A percentile compares a stretch with the other conserved stretches of the same genome.
Conservation (phyloP, 768 basidiomycete genomes). For the Leccinum fibrillosum region DNA sequence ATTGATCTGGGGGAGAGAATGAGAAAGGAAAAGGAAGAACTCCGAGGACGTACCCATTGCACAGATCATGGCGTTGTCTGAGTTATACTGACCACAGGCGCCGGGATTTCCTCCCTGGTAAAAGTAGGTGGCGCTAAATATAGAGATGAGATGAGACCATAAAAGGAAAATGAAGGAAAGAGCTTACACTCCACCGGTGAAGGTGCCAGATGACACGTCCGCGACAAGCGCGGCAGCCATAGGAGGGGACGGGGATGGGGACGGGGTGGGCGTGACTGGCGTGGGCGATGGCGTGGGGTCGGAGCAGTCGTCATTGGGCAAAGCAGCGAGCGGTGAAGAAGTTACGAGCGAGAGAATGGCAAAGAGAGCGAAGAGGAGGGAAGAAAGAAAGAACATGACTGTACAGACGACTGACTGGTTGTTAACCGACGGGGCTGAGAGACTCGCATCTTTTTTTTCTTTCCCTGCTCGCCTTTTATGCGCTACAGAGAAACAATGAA, state of each 20-base stretch:
- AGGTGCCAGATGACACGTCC: slow-evolving; percentile 25
- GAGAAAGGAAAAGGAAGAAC: background rate
- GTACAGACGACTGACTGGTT: background rate
- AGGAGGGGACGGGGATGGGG: background rate
- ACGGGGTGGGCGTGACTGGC: background rate
- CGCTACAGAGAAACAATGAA: background rate
- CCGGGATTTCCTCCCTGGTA: slow-evolving; percentile 72
- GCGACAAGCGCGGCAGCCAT: background rate
- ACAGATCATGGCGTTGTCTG: slow-evolving; percentile 56
- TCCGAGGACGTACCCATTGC: slow-evolving; percentile 52
- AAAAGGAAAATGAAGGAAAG: background rate
- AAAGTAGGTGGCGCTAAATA: slow-evolving; percentile 58
- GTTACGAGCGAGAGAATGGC: slow-evolving; percentile 56
- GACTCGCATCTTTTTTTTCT: background rate
- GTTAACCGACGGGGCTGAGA: background rate
- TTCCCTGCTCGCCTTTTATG: background rate
- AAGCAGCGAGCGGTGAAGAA: slow-evolving; percentile 30
- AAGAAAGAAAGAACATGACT: slow-evolving; percentile 32
- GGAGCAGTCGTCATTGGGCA: background rate
- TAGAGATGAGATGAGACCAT: background rate
- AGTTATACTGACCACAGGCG: slow-evolving; percentile 66
- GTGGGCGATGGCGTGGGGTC: background rate
- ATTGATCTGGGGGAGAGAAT: slow-evolving; percentile 38
- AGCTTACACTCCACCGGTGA: slow-evolving; percentile 44
- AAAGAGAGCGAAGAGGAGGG: slow-evolving; percentile 45